Percentiles rank a stretch among this genome's conserved stretches.
Evolutionary conservation across 345 rosid genomes (phyloP).

Genomic region (Pistacia vera): DNA sequence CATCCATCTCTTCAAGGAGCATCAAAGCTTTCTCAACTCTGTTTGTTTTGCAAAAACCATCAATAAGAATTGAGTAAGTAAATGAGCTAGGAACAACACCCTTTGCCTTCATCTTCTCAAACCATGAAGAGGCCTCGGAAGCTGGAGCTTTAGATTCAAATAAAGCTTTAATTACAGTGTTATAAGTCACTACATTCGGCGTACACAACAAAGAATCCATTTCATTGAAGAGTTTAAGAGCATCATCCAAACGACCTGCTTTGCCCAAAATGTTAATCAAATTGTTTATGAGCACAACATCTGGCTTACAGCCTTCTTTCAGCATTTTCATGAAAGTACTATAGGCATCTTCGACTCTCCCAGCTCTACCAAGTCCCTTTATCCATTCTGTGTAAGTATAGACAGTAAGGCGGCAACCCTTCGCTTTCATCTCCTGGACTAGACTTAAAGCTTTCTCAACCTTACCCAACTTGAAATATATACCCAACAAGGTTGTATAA

Average conservation of each 20-base stretch:
- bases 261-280: conserved; percentile 78
- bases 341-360: conserved; percentile 78
- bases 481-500: conserved; percentile 62
- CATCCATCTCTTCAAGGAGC: conserved; percentile 98
- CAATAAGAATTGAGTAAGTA: conserved; percentile 90
- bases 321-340: conserved; percentile 65
- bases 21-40: conserved; percentile 85
- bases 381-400: conserved; percentile 85
- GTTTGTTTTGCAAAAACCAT: conserved; percentile 85
- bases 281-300: conserved; percentile 80
- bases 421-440: conserved; percentile 67
- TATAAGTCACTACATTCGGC: conserved; percentile 82
- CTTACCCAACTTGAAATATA: conserved; percentile 64
- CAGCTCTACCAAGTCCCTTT: conserved; percentile 84
- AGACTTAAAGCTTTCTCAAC: conserved; percentile 70
- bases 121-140: conserved; percentile 72
- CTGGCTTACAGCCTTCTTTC: conserved; percentile 70
- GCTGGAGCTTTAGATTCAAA: conserved; percentile 70
- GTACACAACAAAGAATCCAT: conserved; percentile 66
- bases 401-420: conserved; percentile 68
- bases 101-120: conserved; percentile 79
- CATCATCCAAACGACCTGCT: conserved; percentile 64
- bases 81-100: conserved; percentile 79
- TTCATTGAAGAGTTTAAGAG: conserved; percentile 51
- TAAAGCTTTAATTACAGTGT: conserved; percentile 68